phyloP scores from a whole-genome alignment of 306 rosid species.

The Rosa persica region DNA sequence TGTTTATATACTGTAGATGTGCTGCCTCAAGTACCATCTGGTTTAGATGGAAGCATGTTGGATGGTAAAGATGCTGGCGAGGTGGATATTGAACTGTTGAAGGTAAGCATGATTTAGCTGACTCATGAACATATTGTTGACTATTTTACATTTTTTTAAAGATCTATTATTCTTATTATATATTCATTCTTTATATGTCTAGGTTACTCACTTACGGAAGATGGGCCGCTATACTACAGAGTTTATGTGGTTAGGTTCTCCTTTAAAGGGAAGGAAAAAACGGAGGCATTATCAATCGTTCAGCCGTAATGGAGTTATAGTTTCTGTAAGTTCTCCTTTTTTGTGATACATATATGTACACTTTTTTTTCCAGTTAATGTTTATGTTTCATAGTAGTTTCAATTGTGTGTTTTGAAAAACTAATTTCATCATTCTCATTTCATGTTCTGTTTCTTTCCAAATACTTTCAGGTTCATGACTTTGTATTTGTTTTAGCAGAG shows the following conservation, averaged over 20 bases:
- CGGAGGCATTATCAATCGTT: conserved; percentile 67
- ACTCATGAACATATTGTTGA: not conserved
- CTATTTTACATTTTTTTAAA: not conserved
- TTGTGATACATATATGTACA: not conserved
- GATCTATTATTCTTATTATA: not conserved
- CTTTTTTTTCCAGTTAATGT: not conserved
- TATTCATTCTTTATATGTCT: not conserved
- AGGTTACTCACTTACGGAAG: conserved; percentile 49
- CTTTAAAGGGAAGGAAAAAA: conserved; percentile 62
- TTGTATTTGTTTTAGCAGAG: conserved; percentile 85
- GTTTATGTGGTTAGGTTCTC: conserved; percentile 68
- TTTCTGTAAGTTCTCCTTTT: conserved; percentile 52
- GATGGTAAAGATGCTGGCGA: conserved; percentile 32
- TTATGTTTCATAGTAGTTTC: not conserved
- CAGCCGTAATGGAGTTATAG: conserved; percentile 57
- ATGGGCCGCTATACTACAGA: conserved; percentile 31
- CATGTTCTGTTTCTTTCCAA: conserved; percentile 12
- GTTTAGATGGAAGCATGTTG: conserved; percentile 18
- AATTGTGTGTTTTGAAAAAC: not conserved
- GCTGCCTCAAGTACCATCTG: conserved; percentile 9
- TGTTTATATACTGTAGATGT: conserved; percentile 37
- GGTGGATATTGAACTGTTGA: conserved; percentile 30
- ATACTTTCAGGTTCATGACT: conserved; percentile 66
- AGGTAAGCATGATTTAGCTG: conserved; percentile 46
- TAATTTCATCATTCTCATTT: conserved; percentile 18